Percentiles rank a stretch among this genome's conserved stretches.
Conservation (phyloP, 768 basidiomycete genomes). For the Krasilnikovozyma curviuscula region DNA sequence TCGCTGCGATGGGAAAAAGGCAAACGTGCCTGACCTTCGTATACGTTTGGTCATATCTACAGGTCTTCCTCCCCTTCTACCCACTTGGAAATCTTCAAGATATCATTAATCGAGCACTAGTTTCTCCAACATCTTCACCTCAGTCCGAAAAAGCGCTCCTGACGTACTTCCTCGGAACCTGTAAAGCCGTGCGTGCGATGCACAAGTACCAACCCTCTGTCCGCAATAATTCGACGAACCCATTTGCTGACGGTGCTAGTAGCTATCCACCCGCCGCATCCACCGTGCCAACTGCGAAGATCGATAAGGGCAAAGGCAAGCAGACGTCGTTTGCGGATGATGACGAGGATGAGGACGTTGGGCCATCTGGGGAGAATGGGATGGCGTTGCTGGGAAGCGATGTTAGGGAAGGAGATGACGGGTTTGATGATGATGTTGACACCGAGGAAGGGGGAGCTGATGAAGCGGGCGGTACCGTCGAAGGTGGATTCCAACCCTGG, state of each 20-base stretch:
- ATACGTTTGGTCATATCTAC: neutral
- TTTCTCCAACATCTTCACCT: slow-evolving; percentile 46
- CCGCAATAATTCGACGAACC: slow-evolving; percentile 26
- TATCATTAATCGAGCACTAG: slow-evolving; percentile 61
- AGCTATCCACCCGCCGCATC: slow-evolving; percentile 17
- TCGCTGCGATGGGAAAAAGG: neutral
- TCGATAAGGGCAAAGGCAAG: slow-evolving; percentile 36
- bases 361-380: too few species aligned
- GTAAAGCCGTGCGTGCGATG: slow-evolving; percentile 84
- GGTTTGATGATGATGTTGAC: slow-evolving; percentile 18
- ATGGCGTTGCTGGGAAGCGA: slow-evolving; percentile 12
- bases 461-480: slow-evolving; percentile 11
- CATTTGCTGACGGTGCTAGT: slow-evolving; percentile 19
- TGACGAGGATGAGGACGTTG: slow-evolving; percentile 57
- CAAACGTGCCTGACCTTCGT: neutral
- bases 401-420: slow-evolving; percentile 30
- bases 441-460: slow-evolving; percentile 18
- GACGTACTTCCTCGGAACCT: slow-evolving; percentile 78
- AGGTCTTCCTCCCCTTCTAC: neutral
- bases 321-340: slow-evolving; percentile 36
- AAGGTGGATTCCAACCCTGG: slow-evolving; percentile 46
- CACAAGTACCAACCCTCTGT: slow-evolving; percentile 43
- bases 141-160: slow-evolving; percentile 80
- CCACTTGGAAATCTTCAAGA: slow-evolving; percentile 72
- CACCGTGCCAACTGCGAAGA: slow-evolving; percentile 8